Percentiles rank a stretch among this genome's conserved stretches.
Conservation (phyloP, 345 rosid genomes). For the Bruguiera gymnorhiza region DNA sequence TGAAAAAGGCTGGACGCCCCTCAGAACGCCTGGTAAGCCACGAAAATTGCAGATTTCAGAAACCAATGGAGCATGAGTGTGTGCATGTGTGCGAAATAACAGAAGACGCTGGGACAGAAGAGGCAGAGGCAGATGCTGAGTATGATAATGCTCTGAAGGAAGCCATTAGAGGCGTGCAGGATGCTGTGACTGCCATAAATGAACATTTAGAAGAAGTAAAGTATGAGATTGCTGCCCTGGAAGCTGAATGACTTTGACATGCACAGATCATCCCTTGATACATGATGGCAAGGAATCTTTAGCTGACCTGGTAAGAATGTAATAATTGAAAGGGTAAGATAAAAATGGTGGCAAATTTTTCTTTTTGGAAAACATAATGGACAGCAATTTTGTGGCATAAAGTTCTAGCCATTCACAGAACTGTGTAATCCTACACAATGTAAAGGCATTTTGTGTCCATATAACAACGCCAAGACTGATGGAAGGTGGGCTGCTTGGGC, state of each 20-base stretch:
- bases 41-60: slow-evolving; percentile 63
- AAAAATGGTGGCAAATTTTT: no score
- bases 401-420: no score
- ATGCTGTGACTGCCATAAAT: slow-evolving; percentile 71
- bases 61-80: slow-evolving; percentile 71
- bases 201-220: slow-evolving; percentile 77
- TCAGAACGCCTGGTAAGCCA: slow-evolving; percentile 74
- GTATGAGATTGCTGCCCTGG: slow-evolving; percentile 60
- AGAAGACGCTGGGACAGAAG: slow-evolving; percentile 80
- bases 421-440: no score
- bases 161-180: slow-evolving; percentile 89
- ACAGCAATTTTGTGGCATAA: no score
- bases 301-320: no score
- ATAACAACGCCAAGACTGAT: no score
- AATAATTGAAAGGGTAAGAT: no score
- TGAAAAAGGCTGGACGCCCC: slow-evolving; percentile 85
- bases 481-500: no score
- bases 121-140: slow-evolving; percentile 85
- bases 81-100: slow-evolving; percentile 85
- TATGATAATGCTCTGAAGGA: slow-evolving; percentile 76
- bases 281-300: no score
- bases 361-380: no score
- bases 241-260: slow-evolving; percentile 4
- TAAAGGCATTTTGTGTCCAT: no score
- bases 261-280: no score